phyloP scores from a whole-genome alignment of 352 stramenopile genomes.

The Pythium catenulatum region DNA sequence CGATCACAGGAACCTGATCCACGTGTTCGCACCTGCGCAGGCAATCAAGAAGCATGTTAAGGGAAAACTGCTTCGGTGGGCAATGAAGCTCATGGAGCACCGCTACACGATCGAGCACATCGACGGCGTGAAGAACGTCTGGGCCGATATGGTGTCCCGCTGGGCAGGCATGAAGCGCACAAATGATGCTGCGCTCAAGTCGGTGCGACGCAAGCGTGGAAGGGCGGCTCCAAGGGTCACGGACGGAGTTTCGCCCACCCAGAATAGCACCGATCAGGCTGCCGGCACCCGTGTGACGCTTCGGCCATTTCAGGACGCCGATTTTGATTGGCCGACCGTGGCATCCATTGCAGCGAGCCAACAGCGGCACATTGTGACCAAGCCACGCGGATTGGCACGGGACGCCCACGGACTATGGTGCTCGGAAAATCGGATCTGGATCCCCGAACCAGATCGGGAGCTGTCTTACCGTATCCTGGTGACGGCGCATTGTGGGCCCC shows the following conservation, averaged over 20 bases:
- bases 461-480: slow-evolving; percentile 5
- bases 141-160: slow-evolving; percentile 31
- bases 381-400: not conserved
- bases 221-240: not conserved
- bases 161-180: not conserved
- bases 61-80: slow-evolving; percentile 36
- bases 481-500: not conserved
- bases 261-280: too few species aligned
- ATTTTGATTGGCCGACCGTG: not conserved
- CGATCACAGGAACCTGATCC: slow-evolving; percentile 54
- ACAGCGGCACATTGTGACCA: not conserved
- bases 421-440: too few species aligned
- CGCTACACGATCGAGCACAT: slow-evolving; percentile 51
- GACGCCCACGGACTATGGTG: too few species aligned
- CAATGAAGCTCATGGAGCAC: slow-evolving; percentile 14
- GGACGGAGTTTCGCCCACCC: not conserved
- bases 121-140: slow-evolving; percentile 40
- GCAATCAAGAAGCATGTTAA: slow-evolving; percentile 28
- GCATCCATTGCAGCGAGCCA: not conserved
- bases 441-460: not conserved
- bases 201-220: too few species aligned
- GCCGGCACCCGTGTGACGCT: too few species aligned
- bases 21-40: slow-evolving; percentile 37
- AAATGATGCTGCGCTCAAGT: not conserved
- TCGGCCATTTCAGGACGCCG: not conserved